phyloP scores from a whole-genome alignment of 805 yeast genomes.

The Candida loeiensis region DNA sequence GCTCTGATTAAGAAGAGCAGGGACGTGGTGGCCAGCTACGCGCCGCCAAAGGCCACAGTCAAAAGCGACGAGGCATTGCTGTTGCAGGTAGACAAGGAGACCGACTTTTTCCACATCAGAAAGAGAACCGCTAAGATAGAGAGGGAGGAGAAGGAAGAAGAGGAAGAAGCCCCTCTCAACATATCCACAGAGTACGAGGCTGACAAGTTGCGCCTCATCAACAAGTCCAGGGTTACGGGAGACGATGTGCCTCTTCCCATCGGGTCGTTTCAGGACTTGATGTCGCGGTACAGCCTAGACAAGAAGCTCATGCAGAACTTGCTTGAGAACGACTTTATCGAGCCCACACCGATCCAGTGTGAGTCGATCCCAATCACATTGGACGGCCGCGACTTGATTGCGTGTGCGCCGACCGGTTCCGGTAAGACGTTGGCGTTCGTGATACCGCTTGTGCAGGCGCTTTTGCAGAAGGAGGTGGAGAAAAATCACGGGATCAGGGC shows the following conservation, averaged over 20 bases:
- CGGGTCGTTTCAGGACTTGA: constrained; percentile 81
- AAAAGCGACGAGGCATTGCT: constrained; percentile 38
- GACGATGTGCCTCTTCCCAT: constrained; percentile 87
- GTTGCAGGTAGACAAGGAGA: constrained; percentile 61
- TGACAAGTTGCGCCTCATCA: constrained; percentile 50
- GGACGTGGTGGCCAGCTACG: constrained; percentile 40
- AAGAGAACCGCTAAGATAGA: constrained; percentile 33
- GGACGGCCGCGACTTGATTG: constrained; percentile 70
- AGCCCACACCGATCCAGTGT: constrained; percentile 91
- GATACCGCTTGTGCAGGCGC: constrained; percentile 70
- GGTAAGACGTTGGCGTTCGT: constrained; percentile 93
- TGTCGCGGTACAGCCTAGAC: constrained; percentile 63
- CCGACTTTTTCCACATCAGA: constrained; percentile 76
- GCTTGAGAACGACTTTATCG: constrained; percentile 64
- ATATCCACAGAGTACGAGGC: constrained; percentile 62
- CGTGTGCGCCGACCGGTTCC: constrained; percentile 98
- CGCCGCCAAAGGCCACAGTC: constrained; percentile 25
- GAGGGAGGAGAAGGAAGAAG: constrained; percentile 18
- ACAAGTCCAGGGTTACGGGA: constrained; percentile 73
- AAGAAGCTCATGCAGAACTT: constrained; percentile 58
- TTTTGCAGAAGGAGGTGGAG: constrained; percentile 22
- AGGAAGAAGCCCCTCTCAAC: constrained; percentile 35
- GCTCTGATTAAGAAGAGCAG: constrained; percentile 68
- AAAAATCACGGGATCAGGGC: constrained; percentile 60
- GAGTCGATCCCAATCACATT: constrained; percentile 80